Percentiles rank a stretch among this genome's conserved stretches.
These are phyloP conservation scores for Nephelium lappaceum DNA, from an alignment of 345 rosid species.

Conservation along the genomic window DNA sequence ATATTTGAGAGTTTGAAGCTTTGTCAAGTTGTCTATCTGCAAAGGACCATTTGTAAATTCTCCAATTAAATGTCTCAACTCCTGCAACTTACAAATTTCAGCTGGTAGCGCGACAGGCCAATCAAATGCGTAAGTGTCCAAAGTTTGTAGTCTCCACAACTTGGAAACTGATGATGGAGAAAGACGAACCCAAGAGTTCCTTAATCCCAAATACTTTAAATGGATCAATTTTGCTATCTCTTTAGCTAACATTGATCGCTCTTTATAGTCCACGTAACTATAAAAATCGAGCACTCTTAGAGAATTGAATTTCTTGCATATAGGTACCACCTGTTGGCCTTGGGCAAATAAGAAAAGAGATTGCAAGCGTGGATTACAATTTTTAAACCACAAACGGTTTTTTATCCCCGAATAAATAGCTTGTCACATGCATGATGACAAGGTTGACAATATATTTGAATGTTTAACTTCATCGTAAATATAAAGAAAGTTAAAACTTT, in stretches of 20 bases:
- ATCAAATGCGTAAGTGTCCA: background rate
- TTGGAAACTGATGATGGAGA: no score
- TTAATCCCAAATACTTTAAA: slow-evolving; percentile 19
- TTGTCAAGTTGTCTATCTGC: background rate
- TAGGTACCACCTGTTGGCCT: background rate
- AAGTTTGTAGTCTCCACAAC: background rate
- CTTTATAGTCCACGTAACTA: no score
- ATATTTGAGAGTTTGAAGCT: background rate
- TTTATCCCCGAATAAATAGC: no score
- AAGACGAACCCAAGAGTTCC: no score
- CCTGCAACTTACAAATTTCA: background rate
- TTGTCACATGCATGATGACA: no score
- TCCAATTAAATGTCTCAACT: background rate
- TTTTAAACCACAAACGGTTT: background rate
- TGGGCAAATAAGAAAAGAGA: slow-evolving; percentile 10
- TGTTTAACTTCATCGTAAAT: no score
- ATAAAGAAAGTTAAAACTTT: no score
- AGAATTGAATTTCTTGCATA: background rate
- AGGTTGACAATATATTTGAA: no score
- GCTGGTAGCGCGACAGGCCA: background rate
- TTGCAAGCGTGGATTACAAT: background rate
- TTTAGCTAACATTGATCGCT: background rate
- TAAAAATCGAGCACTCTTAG: background rate
- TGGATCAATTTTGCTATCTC: background rate
- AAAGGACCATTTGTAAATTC: background rate